A percentile compares a stretch with the other conserved stretches of the same genome.
Evolutionary conservation across 148 eudicot genomes (phyloP).

Genomic region (Vaccinium myrtillus): DNA sequence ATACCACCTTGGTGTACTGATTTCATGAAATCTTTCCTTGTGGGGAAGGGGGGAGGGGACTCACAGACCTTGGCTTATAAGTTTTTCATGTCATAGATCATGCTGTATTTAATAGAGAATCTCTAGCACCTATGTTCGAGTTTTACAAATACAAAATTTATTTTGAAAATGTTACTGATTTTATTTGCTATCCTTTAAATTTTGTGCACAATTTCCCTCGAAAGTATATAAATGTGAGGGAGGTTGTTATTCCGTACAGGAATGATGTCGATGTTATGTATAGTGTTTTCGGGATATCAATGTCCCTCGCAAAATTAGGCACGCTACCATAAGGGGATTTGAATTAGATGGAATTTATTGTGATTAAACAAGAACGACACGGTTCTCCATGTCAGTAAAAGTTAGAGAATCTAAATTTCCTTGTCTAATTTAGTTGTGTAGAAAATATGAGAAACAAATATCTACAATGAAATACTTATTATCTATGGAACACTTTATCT

Average conservation of each 20-base stretch:
- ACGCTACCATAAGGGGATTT: background rate
- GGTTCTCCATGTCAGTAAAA: background rate
- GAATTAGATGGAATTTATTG: background rate
- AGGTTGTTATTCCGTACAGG: background rate
- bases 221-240: background rate
- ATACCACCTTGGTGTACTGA: background rate
- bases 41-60: background rate
- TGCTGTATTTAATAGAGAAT: background rate
- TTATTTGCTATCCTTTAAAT: background rate
- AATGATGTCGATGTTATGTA: background rate
- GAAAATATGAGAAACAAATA: background rate
- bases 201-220: background rate
- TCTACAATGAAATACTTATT: background rate
- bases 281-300: background rate
- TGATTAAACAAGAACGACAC: background rate
- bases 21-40: background rate
- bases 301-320: background rate
- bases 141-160: background rate
- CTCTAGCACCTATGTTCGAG: background rate
- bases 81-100: background rate
- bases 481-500: background rate
- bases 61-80: background rate
- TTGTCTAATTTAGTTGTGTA: background rate
- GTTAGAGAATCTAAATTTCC: background rate
- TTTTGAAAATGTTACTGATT: background rate